phyloP scores from a whole-genome alignment of 2,329 filamentous ascomycete species.

The Colletotrichum sp. region DNA sequence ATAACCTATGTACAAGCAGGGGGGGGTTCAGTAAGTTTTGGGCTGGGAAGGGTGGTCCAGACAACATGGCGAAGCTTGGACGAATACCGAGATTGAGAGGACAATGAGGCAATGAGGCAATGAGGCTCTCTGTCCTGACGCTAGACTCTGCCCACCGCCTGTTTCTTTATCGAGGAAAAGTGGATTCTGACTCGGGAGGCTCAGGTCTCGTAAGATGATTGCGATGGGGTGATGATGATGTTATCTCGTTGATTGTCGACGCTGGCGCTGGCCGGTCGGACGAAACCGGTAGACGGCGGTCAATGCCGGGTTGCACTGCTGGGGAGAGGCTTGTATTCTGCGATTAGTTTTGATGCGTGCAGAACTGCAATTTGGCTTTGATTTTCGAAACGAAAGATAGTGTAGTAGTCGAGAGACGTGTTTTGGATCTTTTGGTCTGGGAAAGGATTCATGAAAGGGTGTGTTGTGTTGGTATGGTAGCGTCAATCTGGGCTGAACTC shows the following conservation, averaged over 20 bases:
- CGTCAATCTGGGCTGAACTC: neutral
- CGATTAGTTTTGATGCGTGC: neutral
- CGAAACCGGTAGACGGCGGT: neutral
- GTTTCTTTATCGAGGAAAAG: neutral
- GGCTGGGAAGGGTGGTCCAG: neutral
- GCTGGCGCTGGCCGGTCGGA: neutral
- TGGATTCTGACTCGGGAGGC: conserved; percentile 16
- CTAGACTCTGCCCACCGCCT: neutral
- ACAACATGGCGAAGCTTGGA: neutral
- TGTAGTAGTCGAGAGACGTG: rapidly evolving
- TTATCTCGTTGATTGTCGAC: neutral
- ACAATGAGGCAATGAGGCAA: neutral
- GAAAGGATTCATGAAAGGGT: neutral
- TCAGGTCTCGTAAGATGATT: conserved; percentile 5
- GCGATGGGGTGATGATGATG: conserved; percentile 19
- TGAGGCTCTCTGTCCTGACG: neutral
- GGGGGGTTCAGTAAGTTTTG: neutral
- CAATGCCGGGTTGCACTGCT: neutral
- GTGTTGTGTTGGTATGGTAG: neutral
- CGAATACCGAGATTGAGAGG: conserved; percentile 11
- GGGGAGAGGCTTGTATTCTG: neutral
- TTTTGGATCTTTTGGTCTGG: neutral
- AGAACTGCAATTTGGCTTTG: neutral
- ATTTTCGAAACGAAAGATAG: neutral
- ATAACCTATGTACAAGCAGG: neutral